phyloP scores from a whole-genome alignment of 352 stramenopile genomes.

The Globisporangium acanthophoron region DNA sequence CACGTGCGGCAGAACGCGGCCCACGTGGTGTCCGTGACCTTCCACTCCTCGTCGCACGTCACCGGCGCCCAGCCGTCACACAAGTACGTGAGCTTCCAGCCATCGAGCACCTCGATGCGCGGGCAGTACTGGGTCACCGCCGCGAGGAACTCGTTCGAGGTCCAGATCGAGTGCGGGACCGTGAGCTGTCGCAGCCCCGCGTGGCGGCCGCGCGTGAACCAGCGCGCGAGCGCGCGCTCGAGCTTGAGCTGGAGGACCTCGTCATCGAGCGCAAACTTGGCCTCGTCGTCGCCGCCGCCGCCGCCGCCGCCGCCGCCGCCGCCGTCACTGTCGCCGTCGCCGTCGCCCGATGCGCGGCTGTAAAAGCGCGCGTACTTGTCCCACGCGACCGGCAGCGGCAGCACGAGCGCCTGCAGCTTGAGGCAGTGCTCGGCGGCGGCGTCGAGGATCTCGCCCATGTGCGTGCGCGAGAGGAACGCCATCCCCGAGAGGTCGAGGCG shows the following conservation, averaged over 20 bases:
- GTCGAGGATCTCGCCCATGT: slow-evolving; percentile 29
- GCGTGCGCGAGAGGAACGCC: slow-evolving; percentile 33
- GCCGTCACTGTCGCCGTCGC: neutral
- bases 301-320: no score
- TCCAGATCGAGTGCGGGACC: slow-evolving; percentile 27
- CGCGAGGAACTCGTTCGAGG: slow-evolving; percentile 37
- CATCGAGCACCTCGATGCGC: slow-evolving; percentile 48
- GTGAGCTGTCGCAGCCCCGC: slow-evolving; percentile 38
- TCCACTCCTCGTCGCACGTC: slow-evolving; percentile 2
- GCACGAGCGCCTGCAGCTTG: slow-evolving; percentile 37
- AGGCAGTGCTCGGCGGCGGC: slow-evolving; percentile 33
- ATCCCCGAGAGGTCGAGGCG: slow-evolving; percentile 45
- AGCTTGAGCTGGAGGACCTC: slow-evolving; percentile 24
- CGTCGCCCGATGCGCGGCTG: slow-evolving; percentile 3
- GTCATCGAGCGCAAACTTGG: slow-evolving; percentile 16
- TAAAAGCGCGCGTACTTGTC: slow-evolving; percentile 25
- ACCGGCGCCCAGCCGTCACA: neutral
- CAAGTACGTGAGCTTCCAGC: slow-evolving; percentile 47
- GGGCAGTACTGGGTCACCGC: slow-evolving; percentile 37
- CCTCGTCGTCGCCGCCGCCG: slow-evolving; percentile 6
- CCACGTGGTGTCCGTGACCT: slow-evolving; percentile 12
- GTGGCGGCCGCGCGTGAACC: slow-evolving; percentile 25
- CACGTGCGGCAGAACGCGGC: slow-evolving; percentile 23
- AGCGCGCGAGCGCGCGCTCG: slow-evolving; percentile 28
- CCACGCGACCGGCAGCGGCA: slow-evolving; percentile 39